Percentiles rank a stretch among this genome's conserved stretches.
These are phyloP conservation scores for Beauveria pseudobassiana DNA, from an alignment of 2,329 filamentous ascomycete species.

Conservation along the genomic window DNA sequence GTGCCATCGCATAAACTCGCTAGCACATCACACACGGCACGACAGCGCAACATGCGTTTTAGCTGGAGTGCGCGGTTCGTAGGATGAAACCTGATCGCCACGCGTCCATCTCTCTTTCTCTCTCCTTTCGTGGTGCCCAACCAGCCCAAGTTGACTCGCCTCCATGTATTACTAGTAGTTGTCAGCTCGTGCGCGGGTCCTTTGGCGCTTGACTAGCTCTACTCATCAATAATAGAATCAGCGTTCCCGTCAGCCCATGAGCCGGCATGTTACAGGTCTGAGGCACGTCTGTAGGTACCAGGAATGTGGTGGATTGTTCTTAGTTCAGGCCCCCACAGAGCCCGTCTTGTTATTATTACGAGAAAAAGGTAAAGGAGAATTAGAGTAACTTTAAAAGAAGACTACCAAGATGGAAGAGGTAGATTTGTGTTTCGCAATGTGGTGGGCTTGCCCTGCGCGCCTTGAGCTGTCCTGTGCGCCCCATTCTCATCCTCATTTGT, in stretches of 20 bases:
- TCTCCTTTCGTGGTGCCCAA: neutral
- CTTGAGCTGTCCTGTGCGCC: neutral
- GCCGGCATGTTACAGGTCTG: conserved; percentile 1
- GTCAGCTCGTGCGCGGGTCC: too few species aligned
- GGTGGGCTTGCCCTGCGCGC: neutral
- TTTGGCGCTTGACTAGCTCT: neutral
- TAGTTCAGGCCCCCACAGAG: neutral
- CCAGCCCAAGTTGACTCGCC: neutral
- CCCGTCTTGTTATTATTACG: neutral
- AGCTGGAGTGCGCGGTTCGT: neutral
- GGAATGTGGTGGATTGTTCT: neutral
- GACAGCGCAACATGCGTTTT: neutral
- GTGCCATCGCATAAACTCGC: neutral
- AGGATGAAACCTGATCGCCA: neutral
- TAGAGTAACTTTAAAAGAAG: too few species aligned
- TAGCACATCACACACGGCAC: neutral
- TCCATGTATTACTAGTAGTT: neutral
- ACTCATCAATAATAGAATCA: neutral
- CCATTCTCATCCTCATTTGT: neutral
- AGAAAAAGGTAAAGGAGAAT: neutral
- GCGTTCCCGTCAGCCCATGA: conserved; percentile 4
- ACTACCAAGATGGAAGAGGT: too few species aligned
- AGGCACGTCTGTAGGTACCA: neutral
- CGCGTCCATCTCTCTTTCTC: neutral
- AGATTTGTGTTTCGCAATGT: neutral